Evolutionary conservation across 495 filamentous ascomycete species (phyloP).

Genomic region (Penicillium manginii): DNA sequence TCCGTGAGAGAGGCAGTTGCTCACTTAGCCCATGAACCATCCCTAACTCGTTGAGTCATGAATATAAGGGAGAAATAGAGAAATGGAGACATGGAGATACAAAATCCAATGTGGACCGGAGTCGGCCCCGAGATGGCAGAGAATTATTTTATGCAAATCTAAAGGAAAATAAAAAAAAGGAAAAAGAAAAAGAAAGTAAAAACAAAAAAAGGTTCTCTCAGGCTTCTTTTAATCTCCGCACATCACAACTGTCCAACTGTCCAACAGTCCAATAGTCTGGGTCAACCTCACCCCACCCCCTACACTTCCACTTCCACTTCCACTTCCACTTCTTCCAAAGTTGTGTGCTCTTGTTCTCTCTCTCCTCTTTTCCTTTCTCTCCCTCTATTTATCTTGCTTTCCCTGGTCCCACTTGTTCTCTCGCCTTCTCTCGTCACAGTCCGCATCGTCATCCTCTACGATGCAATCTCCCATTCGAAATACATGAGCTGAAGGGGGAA

Average conservation of each 20-base stretch:
- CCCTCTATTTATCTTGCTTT: not conserved
- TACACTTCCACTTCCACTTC: not conserved
- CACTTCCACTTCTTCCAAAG: not conserved
- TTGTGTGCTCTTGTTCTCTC: no score
- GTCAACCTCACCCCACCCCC: slow-evolving; percentile 24
- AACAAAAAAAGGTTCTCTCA: slow-evolving; percentile 4
- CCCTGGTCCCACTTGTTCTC: not conserved
- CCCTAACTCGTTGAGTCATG: no score
- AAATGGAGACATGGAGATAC: no score
- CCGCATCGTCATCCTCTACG: slow-evolving; percentile 6
- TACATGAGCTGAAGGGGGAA: slow-evolving; percentile 15
- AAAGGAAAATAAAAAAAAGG: slow-evolving; percentile 6
- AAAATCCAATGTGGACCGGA: slow-evolving; percentile 3
- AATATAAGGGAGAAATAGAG: no score
- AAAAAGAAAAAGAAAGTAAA: slow-evolving; percentile 3
- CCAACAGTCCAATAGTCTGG: slow-evolving; percentile 29
- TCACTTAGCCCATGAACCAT: no score
- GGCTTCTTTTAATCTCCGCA: slow-evolving; percentile 31
- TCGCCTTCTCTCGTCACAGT: slow-evolving; percentile 3
- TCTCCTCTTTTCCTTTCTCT: slow-evolving; percentile 6
- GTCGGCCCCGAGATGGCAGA: not conserved
- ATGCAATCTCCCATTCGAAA: slow-evolving; percentile 20
- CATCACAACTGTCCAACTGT: no score
- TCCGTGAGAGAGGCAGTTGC: no score
- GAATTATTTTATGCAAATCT: not conserved